Conservation (phyloP, 2,329 filamentous ascomycete species). For the Acrodontium crateriforme region DNA sequence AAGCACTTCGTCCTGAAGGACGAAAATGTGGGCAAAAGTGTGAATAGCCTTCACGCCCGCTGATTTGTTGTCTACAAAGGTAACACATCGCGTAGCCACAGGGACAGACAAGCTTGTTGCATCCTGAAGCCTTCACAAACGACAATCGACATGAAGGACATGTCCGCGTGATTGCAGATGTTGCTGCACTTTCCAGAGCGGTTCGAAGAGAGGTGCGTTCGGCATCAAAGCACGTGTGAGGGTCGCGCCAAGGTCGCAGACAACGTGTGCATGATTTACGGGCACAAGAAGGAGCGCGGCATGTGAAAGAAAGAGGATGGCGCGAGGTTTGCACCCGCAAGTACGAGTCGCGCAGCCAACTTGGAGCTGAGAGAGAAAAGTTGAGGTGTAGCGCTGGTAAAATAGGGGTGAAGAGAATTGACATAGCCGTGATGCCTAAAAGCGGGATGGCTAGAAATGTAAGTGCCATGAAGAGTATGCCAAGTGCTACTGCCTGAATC, state of each 20-base stretch:
- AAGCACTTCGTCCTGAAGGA: conserved; percentile 64
- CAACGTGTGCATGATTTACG: conserved; percentile 70
- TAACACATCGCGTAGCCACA: conserved; percentile 99
- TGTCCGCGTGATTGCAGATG: conserved; percentile 83
- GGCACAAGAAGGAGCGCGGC: conserved; percentile 53
- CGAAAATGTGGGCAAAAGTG: conserved; percentile 97
- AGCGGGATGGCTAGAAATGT: conserved; percentile 36
- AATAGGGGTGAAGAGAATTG: conserved; percentile 20
- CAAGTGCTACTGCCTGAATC: conserved; percentile 12
- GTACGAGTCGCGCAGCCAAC: conserved; percentile 33
- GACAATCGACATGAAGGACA: conserved; percentile 83
- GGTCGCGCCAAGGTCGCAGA: conserved; percentile 68
- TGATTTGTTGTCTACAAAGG: conserved; percentile 56
- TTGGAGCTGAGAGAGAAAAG: conserved; percentile 39
- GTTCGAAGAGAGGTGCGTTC: conserved; percentile 69
- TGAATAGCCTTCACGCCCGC: conserved; percentile 58
- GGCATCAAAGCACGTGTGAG: conserved; percentile 81
- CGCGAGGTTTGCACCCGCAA: conserved; percentile 54
- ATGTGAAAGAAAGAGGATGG: conserved; percentile 64
- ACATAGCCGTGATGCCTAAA: conserved; percentile 15
- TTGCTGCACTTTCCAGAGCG: conserved; percentile 85
- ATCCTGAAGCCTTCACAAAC: conserved; percentile 86
- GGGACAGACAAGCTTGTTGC: conserved; percentile 91
- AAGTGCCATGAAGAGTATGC: no score
- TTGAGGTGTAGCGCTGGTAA: no score